Evolutionary conservation across 1,284 basidiomycete genomes (phyloP), one percentile per base, ranked within the genome.

Genomic region (Ustilago vetiveriae): DNA sequence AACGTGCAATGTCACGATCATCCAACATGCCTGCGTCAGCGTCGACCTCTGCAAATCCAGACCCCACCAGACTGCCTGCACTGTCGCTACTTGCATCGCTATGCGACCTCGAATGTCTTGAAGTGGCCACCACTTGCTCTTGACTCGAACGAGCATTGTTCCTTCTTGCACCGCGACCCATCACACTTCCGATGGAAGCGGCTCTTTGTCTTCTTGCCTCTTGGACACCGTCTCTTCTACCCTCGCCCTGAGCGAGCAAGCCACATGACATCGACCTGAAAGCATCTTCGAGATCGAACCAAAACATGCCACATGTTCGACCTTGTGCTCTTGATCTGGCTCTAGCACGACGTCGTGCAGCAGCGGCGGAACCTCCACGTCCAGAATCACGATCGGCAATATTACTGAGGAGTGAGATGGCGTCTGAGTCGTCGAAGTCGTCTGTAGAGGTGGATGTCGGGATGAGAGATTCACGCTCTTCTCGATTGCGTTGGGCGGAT

Each of bases 341-440:
- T 8, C 65, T 35, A 3, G 65, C 65, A 5, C 68, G 46, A 23
- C 60, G 46, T n/a, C 71, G 43, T 37, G 59, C 56, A 6, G 54
- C 52, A 32, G 19, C 21, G n/a, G n/a, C n/a, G 13, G 29, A 44
- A 9, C 56, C 38, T 14, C 58, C 65, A 4, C 49, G 40, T 11
- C 58, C n/a, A n/a, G 71, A 55, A 19, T 68, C 58, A 10, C 74
- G 72, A 37, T 72, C 63, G 19, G 69, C 72, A 36, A 77, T 77
- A 45, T 74, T 74, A 52, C 51, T 57, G 23, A 77, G 66, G 16
- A 77, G 55, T 14, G 74, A 75, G 45, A 77, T 77, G 43, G 75
- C 75, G 39, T 77, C 75, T 22, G 65, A 62, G 36, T 77, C 75
- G 50, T 76, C 74, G 50, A 66, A 76, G 24, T 55, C 70, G 40